phyloP scores from a whole-genome alignment of 2,329 filamentous ascomycete species.

The Aspergillus carbonarius region DNA sequence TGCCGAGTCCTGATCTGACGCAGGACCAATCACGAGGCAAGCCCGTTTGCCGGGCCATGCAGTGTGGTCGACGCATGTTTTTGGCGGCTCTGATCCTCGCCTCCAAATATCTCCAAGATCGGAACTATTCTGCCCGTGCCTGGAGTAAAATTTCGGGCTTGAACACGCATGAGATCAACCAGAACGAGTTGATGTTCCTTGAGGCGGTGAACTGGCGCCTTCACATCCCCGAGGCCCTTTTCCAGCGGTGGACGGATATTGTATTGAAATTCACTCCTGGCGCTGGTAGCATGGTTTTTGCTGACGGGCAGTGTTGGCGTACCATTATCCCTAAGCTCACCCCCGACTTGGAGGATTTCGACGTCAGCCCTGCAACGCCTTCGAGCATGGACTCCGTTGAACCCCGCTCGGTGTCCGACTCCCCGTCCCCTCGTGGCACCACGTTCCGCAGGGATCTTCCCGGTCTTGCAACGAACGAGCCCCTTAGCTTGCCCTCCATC shows the following conservation, averaged over 20 bases:
- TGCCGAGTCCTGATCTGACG: slow-evolving; percentile 80
- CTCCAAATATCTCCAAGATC: slow-evolving; percentile 96
- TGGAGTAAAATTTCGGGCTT: slow-evolving; percentile 99
- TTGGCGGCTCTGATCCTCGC: slow-evolving; percentile 90
- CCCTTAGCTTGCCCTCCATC: slow-evolving; percentile 20
- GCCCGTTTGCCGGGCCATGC: slow-evolving; percentile 73
- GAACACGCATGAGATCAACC: slow-evolving; percentile 89
- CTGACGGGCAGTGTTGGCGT: slow-evolving; percentile 42
- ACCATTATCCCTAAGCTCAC: slow-evolving; percentile 56
- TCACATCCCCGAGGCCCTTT: slow-evolving; percentile 84
- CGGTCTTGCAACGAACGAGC: slow-evolving; percentile 21
- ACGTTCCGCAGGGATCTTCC: slow-evolving; percentile 9
- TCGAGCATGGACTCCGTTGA: slow-evolving; percentile 29
- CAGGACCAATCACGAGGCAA: slow-evolving; percentile 78
- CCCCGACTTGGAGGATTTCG: slow-evolving; percentile 55
- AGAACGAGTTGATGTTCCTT: slow-evolving; percentile 92
- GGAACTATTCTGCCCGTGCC: slow-evolving; percentile 93
- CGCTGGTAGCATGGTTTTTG: slow-evolving; percentile 40
- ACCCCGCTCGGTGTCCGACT: slow-evolving; percentile 24
- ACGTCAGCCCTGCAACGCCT: slow-evolving; percentile 36
- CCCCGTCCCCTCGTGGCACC: slow-evolving; percentile 30
- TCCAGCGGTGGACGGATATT: slow-evolving; percentile 91
- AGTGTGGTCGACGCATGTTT: slow-evolving; percentile 97
- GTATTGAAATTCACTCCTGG: slow-evolving; percentile 78
- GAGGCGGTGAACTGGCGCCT: slow-evolving; percentile 89